Base-by-base conservation (phyloP, 1,284 basidiomycete species). In the Fomes fomentarius region DNA sequence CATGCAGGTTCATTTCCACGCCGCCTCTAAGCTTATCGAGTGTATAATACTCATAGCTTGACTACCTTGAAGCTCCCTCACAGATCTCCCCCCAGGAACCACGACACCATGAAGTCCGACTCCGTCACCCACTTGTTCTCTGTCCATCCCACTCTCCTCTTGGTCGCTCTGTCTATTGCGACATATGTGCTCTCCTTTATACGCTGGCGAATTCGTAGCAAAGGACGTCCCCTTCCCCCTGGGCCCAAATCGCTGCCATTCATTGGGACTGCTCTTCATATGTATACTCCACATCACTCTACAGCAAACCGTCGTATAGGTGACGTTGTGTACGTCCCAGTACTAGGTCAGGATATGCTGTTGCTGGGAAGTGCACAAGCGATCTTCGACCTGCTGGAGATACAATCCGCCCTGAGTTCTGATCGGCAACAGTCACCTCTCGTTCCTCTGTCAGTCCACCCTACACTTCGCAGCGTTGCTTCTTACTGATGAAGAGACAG, bases 351-450 rank as follows among this genome's bases (percentile, higher is more conserved):
- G 17, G 34, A 40, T 15, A 39, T 56, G 17, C 14, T 48, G 6
- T 24, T 57, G n/a, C 37, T 52, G 1, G 50, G 50, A 1, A 50
- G 43, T 15, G 37, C 50, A 4, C 40, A 24, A 12, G 41, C 43
- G 9, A 43, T 53, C 11, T 30, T 48, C 17, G 56, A 48, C 22
- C 44, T 54, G 14, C 52, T 58, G 1, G 56, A 58, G 4, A 58
- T 54, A 28, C 52, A 28, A 19, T 58, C 56, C 2, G 38, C 52
- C 25, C 7, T 30, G 28, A 7, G 12, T 30, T 30, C 28, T 7
- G 7, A 12, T 12, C 28, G 28, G 12, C 28, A 6, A 30, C 12
- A 12, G 28, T 7, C 7, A 30, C 28, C 28, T 30, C 7, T 30
- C 7, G 7, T 6, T 30, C 6, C 28, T 12, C 28, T 30, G 28